Conservation (phyloP, 2,329 filamentous ascomycete genomes). For the Coniochaeta prunicola region DNA sequence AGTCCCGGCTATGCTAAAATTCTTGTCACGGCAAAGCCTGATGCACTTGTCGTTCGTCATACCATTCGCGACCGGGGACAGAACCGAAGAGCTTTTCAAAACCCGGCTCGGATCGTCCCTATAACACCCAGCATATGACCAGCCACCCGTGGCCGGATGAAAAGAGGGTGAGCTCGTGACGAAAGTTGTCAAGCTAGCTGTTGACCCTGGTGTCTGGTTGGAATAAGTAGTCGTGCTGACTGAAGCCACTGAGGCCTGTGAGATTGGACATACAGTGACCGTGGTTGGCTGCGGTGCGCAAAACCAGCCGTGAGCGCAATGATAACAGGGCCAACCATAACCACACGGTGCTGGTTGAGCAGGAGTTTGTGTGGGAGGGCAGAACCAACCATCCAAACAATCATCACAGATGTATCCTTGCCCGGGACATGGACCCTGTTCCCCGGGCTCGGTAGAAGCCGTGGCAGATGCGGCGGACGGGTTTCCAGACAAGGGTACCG, state of each 20-base stretch:
- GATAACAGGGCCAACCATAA: slow-evolving; percentile 27
- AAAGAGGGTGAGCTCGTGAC: not conserved
- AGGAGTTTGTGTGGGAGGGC: slow-evolving; percentile 24
- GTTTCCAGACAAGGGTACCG: not conserved
- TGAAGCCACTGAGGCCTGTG: not conserved
- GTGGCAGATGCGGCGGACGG: not conserved
- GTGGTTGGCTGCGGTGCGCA: slow-evolving; percentile 18
- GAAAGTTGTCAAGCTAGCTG: not conserved
- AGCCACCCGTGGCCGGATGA: slow-evolving; percentile 7
- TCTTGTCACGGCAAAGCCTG: slow-evolving; percentile 7
- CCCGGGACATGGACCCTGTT: slow-evolving; percentile 24
- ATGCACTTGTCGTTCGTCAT: slow-evolving; percentile 14
- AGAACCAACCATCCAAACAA: slow-evolving; percentile 28
- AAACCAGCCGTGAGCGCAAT: slow-evolving; percentile 28
- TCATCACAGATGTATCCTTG: slow-evolving; percentile 27
- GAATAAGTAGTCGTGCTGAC: not conserved
- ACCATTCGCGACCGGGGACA: slow-evolving; percentile 2
- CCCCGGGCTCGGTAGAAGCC: slow-evolving; percentile 1
- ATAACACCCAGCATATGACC: slow-evolving; percentile 13
- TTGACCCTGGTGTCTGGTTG: slow-evolving; percentile 1
- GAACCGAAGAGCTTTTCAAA: slow-evolving; percentile 10
- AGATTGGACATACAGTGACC: slow-evolving; percentile 2
- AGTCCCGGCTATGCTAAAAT: slow-evolving; percentile 11
- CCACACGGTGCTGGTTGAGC: slow-evolving; percentile 25
- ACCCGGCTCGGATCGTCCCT: slow-evolving; percentile 9